Conservation (phyloP, 345 rosid genomes). For the Chamaenerion angustifolium region DNA sequence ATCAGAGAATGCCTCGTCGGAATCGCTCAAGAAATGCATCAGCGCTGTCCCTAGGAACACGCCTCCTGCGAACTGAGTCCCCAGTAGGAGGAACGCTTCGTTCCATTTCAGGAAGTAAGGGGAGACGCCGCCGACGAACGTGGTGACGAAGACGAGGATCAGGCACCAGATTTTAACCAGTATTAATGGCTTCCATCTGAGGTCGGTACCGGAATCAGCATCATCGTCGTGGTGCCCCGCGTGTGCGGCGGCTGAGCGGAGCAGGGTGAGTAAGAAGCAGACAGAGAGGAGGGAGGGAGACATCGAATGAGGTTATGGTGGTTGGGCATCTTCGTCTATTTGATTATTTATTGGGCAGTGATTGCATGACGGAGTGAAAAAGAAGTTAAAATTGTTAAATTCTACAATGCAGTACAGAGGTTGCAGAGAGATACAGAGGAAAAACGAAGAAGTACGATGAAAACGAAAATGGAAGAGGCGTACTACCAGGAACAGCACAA, state of each 20-base stretch:
- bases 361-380: no score
- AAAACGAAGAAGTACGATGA: no score
- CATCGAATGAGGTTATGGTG: neutral
- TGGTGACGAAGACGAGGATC: conserved; percentile 46
- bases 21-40: conserved; percentile 80
- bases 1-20: conserved; percentile 53
- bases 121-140: conserved; percentile 59
- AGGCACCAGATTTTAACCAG: conserved; percentile 64
- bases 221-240: conserved; percentile 18
- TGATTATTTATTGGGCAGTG: no score
- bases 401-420: no score
- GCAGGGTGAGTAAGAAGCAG: conserved; percentile 18
- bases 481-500: no score
- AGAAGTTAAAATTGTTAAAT: no score
- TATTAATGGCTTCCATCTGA: conserved; percentile 27
- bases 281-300: neutral
- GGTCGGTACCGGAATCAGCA: conserved; percentile 10
- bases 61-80: conserved; percentile 79
- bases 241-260: conserved; percentile 20
- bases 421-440: no score
- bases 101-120: conserved; percentile 77
- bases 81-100: conserved; percentile 53
- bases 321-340: no score
- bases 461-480: no score
- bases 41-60: conserved; percentile 70